These are phyloP conservation scores for Ascochyta clinopodiicola DNA, from an alignment of 2,329 filamentous ascomycete species.

Conservation along the genomic window DNA sequence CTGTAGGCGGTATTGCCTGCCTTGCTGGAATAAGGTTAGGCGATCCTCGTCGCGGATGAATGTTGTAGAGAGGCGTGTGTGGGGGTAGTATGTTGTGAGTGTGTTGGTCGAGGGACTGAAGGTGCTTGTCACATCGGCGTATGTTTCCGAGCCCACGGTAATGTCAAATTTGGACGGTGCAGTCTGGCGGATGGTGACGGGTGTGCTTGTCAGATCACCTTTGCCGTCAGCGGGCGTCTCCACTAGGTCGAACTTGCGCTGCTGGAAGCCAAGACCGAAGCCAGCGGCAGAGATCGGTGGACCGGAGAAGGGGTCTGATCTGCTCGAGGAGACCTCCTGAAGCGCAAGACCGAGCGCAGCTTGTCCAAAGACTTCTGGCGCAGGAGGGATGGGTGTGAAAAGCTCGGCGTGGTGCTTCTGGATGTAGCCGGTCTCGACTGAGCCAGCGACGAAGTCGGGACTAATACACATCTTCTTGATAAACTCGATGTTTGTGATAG, in stretches of 20 bases:
- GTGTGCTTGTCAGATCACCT: conserved; percentile 47
- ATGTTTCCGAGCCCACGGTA: conserved; percentile 49
- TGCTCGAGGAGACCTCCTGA: conserved; percentile 44
- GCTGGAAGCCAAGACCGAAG: conserved; percentile 67
- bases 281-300: conserved; percentile 52
- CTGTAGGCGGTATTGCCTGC: conserved; percentile 63
- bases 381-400: conserved; percentile 68
- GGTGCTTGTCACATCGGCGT: conserved; percentile 56
- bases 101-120: conserved; percentile 53
- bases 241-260: conserved; percentile 66
- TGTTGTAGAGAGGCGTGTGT: conserved; percentile 79
- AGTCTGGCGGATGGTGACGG: conserved; percentile 61
- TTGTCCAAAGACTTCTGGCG: conserved; percentile 81
- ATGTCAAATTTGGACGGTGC: conserved; percentile 60
- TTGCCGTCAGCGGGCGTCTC: conserved; percentile 55
- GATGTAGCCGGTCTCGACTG: conserved; percentile 96
- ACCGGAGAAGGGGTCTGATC: conserved; percentile 51
- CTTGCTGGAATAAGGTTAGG: conserved; percentile 78
- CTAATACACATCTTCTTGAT: conserved; percentile 85
- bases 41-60: conserved; percentile 69
- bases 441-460: conserved; percentile 80
- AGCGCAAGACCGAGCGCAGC: conserved; percentile 78
- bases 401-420: conserved; percentile 83
- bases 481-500: conserved; percentile 96
- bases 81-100: conserved; percentile 79